Percentiles rank a stretch among this genome's conserved stretches.
Conservation (phyloP, 1,139 yeast genomes). For the Pichia sp. region DNA sequence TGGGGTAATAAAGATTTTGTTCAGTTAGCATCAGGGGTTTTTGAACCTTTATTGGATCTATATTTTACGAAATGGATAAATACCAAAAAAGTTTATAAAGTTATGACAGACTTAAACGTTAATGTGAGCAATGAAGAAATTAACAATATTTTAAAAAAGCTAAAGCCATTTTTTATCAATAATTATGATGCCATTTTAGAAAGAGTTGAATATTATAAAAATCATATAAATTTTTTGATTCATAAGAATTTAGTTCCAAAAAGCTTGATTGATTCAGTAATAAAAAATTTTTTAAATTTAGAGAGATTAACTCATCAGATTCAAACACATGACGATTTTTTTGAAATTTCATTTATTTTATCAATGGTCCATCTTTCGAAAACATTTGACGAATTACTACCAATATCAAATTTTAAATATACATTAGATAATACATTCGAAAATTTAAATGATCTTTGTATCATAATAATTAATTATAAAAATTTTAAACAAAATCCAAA, state of each 20-base stretch:
- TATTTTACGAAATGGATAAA: constrained; percentile 2
- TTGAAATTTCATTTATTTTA: constrained; percentile 2
- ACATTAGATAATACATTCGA: background rate
- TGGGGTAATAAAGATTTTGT: constrained; percentile 3
- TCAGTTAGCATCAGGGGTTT: constrained; percentile 1
- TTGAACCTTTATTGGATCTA: constrained; percentile 2
- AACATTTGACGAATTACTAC: background rate
- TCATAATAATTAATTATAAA: background rate
- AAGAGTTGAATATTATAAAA: constrained; percentile 17
- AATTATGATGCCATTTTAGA: constrained; percentile 20
- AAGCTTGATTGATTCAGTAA: constrained; percentile 1
- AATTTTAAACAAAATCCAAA: background rate
- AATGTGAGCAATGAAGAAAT: background rate
- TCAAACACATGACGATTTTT: background rate
- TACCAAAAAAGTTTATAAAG: background rate
- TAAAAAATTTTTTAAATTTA: background rate
- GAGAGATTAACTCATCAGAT: background rate
- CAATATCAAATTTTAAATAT: background rate
- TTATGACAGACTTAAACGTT: background rate
- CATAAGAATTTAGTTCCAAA: constrained; percentile 16
- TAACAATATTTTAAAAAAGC: background rate
- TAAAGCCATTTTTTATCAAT: constrained; percentile 4
- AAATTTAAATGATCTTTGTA: background rate
- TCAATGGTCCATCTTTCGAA: background rate
- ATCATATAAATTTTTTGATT: constrained; percentile 14